Evolutionary conservation across 345 rosid species (phyloP).

Genomic region (Populus tremula): DNA sequence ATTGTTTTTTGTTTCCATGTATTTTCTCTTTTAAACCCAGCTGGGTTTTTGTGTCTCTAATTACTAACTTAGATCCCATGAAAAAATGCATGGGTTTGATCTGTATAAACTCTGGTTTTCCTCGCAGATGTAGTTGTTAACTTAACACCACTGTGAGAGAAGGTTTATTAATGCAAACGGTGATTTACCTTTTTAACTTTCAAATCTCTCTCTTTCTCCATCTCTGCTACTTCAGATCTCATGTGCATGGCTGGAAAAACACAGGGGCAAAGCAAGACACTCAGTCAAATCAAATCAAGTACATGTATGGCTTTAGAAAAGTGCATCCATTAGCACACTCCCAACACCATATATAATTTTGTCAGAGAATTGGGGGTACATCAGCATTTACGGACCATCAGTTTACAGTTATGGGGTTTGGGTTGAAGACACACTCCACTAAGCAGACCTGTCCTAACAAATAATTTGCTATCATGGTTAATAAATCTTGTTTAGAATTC

Average conservation of each 20-base stretch:
- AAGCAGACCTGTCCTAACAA: neutral
- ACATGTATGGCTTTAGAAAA: neutral
- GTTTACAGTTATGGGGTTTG: neutral
- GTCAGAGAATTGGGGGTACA: conserved; percentile 65
- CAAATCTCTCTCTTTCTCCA: conserved; percentile 1
- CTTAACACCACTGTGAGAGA: conserved; percentile 50
- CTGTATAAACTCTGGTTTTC: conserved; percentile 55
- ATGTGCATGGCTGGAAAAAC: neutral
- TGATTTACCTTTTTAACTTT: neutral
- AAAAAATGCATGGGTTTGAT: conserved; percentile 36
- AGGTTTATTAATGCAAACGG: conserved; percentile 22
- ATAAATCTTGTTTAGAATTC: neutral
- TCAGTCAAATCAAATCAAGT: conserved; percentile 16
- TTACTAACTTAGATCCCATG: conserved; percentile 39
- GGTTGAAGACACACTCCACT: neutral
- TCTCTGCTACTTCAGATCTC: neutral
- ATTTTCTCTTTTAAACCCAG: conserved; percentile 14
- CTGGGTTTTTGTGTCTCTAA: conserved; percentile 36
- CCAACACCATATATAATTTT: conserved; percentile 14
- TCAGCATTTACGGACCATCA: conserved; percentile 41
- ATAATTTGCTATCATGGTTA: neutral
- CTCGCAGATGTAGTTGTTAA: conserved; percentile 43
- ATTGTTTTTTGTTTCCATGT: neutral
- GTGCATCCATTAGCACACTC: neutral
- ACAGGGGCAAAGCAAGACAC: neutral